phyloP scores from a whole-genome alignment of 2,329 filamentous ascomycete species.

The Penicillium paneum region DNA sequence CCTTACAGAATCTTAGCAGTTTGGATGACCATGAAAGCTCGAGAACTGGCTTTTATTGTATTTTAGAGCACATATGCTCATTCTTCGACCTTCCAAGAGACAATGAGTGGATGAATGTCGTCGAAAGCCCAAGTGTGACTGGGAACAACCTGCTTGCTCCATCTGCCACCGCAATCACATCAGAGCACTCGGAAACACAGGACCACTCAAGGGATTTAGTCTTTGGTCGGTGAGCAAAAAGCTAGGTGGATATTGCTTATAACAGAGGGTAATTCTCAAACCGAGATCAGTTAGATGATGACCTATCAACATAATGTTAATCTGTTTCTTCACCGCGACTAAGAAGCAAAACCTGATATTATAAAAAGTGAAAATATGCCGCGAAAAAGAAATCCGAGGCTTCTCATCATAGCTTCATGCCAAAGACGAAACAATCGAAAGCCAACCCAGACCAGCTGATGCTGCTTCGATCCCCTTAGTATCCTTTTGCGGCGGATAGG shows the following conservation, averaged over 20 bases:
- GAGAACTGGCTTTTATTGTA: not conserved
- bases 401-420: not conserved
- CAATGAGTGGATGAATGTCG: constrained; percentile 56
- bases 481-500: constrained; percentile 17
- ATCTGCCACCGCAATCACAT: constrained; percentile 48
- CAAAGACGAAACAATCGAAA: not conserved
- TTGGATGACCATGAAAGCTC: not conserved
- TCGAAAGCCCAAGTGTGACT: constrained; percentile 67
- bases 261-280: too few species aligned
- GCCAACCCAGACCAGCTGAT: not conserved
- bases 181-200: too few species aligned
- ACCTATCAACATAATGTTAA: not conserved
- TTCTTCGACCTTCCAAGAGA: constrained; percentile 14
- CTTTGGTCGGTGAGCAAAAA: too few species aligned
- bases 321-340: not conserved
- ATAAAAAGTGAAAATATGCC: not conserved
- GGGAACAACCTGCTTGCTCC: constrained; percentile 61
- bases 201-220: too few species aligned
- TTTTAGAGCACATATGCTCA: constrained; percentile 11
- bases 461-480: constrained; percentile 9
- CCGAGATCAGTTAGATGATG: not conserved
- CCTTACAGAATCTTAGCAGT: too few species aligned
- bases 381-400: not conserved
- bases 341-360: not conserved
- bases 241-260: too few species aligned